These are phyloP conservation scores for Aspergillus mulundensis DNA, from an alignment of 495 filamentous ascomycete species.

Conservation along the genomic window DNA sequence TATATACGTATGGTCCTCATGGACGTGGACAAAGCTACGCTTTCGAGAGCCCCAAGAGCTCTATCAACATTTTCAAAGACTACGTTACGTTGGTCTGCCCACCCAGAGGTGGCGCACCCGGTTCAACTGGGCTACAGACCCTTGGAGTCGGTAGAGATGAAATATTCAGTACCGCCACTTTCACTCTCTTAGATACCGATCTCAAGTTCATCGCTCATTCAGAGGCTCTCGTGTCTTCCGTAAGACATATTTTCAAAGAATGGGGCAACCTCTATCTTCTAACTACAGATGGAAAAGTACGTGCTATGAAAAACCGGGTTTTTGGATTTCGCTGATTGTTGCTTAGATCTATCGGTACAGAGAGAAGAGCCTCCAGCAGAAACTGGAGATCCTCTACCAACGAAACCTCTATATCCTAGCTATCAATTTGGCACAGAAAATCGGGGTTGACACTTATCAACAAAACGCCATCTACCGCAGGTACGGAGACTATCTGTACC, in stretches of 20 bases:
- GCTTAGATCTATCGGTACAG: constrained; percentile 79
- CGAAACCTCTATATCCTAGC: constrained; percentile 88
- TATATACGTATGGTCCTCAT: constrained; percentile 85
- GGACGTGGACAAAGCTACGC: constrained; percentile 83
- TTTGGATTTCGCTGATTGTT: constrained; percentile 11
- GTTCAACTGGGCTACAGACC: constrained; percentile 50
- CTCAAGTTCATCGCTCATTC: constrained; percentile 88
- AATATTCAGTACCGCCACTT: constrained; percentile 75
- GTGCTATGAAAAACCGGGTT: constrained; percentile 14
- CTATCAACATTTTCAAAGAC: constrained; percentile 75
- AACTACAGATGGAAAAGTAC: constrained; percentile 83
- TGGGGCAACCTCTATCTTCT: constrained; percentile 91
- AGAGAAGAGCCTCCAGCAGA: constrained; percentile 84
- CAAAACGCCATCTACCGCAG: constrained; percentile 89
- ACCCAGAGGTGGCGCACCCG: constrained; percentile 56
- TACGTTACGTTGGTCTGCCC: constrained; percentile 89
- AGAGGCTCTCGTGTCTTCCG: constrained; percentile 72
- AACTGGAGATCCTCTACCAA: constrained; percentile 90
- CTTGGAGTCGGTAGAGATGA: constrained; percentile 66
- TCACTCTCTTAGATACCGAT: constrained; percentile 86
- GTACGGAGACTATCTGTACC: constrained; percentile 95
- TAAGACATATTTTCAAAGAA: constrained; percentile 74
- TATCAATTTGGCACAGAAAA: constrained; percentile 90
- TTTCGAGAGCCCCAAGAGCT: constrained; percentile 84
- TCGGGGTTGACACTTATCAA: constrained; percentile 68